phyloP scores from a whole-genome alignment of 2,329 filamentous ascomycete genomes.

The Achaetomium macrosporum region DNA sequence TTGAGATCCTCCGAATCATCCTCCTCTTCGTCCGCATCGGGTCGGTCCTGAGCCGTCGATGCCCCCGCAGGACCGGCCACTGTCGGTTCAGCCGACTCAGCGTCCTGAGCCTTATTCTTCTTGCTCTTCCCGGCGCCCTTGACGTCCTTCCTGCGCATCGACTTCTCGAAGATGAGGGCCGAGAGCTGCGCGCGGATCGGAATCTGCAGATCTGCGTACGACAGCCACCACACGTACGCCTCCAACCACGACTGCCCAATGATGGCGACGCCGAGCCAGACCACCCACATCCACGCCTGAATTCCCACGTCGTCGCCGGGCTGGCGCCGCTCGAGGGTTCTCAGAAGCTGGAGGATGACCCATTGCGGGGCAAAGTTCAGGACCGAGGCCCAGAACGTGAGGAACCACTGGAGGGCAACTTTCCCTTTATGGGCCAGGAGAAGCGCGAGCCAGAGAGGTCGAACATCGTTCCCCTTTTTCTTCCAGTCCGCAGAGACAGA shows the following conservation, averaged over 20 bases:
- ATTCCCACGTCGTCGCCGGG: slow-evolving; percentile 40
- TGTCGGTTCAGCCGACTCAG: slow-evolving; percentile 23
- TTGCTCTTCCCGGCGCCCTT: slow-evolving; percentile 52
- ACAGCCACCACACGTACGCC: slow-evolving; percentile 61
- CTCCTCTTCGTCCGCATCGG: slow-evolving; percentile 35
- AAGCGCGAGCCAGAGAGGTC: slow-evolving; percentile 56
- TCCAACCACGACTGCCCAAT: slow-evolving; percentile 57
- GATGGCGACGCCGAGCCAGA: slow-evolving; percentile 56
- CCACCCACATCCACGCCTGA: slow-evolving; percentile 62
- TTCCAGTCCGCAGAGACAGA: slow-evolving; percentile 48
- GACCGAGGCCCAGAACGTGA: slow-evolving; percentile 50
- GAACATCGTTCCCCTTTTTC: slow-evolving; percentile 38
- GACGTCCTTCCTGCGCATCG: slow-evolving; percentile 70
- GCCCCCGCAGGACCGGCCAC: slow-evolving; percentile 23
- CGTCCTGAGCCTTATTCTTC: slow-evolving; percentile 33
- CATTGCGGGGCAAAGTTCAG: slow-evolving; percentile 67
- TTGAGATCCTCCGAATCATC: slow-evolving; percentile 44
- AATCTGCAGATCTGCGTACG: slow-evolving; percentile 55
- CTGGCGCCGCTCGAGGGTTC: slow-evolving; percentile 53
- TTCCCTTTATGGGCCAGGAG: slow-evolving; percentile 50
- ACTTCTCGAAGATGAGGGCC: slow-evolving; percentile 69
- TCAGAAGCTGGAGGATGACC: slow-evolving; percentile 60
- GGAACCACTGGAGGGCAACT: slow-evolving; percentile 52
- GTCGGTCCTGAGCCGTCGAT: slow-evolving; percentile 28
- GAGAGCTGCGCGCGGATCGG: slow-evolving; percentile 65